These are phyloP conservation scores for Saccharum spontaneum DNA, from an alignment of 176 grass and related monocot genomes.

Conservation along the genomic window DNA sequence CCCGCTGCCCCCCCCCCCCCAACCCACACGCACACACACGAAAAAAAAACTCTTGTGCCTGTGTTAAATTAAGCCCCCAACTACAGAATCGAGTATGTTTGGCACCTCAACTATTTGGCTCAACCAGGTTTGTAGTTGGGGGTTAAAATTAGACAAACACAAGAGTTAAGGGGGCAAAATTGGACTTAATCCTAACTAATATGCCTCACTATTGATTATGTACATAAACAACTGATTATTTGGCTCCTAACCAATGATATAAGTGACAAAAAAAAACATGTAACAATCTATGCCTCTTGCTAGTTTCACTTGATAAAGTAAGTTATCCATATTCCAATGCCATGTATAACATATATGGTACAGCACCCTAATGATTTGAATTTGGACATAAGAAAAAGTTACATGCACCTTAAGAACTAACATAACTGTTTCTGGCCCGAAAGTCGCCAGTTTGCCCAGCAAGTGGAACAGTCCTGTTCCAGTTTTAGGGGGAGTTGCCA, in stretches of 20 bases:
- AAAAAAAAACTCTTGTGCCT: too few relatives aligned
- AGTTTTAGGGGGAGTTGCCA: background rate
- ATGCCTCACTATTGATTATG: background rate
- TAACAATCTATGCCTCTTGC: background rate
- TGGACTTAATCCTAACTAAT: background rate
- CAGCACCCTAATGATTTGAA: background rate
- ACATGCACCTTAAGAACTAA: background rate
- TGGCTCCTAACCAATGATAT: background rate
- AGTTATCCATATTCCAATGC: background rate
- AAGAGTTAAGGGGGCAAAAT: background rate
- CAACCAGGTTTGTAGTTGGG: background rate
- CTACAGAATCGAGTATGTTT: background rate
- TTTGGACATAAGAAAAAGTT: background rate
- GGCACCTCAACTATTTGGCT: background rate
- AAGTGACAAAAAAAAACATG: background rate
- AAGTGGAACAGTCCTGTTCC: background rate
- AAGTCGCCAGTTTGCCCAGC: background rate
- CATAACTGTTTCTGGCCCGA: background rate
- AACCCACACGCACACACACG: too few relatives aligned
- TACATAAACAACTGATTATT: background rate
- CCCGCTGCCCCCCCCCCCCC: too few relatives aligned
- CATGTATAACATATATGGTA: background rate
- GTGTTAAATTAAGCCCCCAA: too few relatives aligned
- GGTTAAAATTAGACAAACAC: background rate
- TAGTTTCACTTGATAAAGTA: background rate